These are phyloP conservation scores for Barnettozyma siamensis DNA, from an alignment of 805 yeast genomes.

Conservation along the genomic window DNA sequence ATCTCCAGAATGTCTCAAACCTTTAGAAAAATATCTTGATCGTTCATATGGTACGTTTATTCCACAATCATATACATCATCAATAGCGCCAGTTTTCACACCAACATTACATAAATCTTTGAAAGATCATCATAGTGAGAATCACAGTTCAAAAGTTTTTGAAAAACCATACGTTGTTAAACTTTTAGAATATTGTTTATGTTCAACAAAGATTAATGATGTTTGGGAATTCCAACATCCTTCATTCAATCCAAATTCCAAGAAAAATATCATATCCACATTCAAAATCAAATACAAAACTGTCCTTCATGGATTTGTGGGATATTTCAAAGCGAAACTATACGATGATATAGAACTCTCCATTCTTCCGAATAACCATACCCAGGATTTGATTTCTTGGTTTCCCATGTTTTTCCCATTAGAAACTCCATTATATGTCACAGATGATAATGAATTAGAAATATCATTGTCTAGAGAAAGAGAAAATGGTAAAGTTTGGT, in stretches of 20 bases:
- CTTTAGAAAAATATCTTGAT: slow-evolving; percentile 35
- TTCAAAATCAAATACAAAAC: slow-evolving; percentile 45
- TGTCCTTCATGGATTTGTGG: slow-evolving; percentile 66
- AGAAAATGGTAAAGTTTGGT: slow-evolving; percentile 47
- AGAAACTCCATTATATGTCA: slow-evolving; percentile 42
- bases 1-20: slow-evolving; percentile 71
- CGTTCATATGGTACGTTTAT: slow-evolving; percentile 47
- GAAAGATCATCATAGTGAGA: slow-evolving; percentile 1
- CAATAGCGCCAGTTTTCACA: slow-evolving; percentile 60
- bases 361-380: slow-evolving; percentile 39
- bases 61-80: slow-evolving; percentile 55
- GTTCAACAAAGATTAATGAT: slow-evolving; percentile 42
- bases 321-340: slow-evolving; percentile 68
- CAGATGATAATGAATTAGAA: slow-evolving; percentile 51
- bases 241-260: slow-evolving; percentile 49
- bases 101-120: slow-evolving; percentile 43
- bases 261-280: slow-evolving; percentile 26
- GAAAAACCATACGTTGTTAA: slow-evolving; percentile 44
- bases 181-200: slow-evolving; percentile 34
- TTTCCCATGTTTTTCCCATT: slow-evolving; percentile 63
- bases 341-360: slow-evolving; percentile 53
- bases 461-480: slow-evolving; percentile 45
- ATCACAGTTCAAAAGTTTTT: slow-evolving; percentile 29
- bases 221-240: slow-evolving; percentile 66
- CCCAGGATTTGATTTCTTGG: slow-evolving; percentile 55